Evolutionary conservation across 352 stramenopile species (phyloP), one percentile per base, ranked within the genome.

Genomic region (Thalassiosira sp.): DNA sequence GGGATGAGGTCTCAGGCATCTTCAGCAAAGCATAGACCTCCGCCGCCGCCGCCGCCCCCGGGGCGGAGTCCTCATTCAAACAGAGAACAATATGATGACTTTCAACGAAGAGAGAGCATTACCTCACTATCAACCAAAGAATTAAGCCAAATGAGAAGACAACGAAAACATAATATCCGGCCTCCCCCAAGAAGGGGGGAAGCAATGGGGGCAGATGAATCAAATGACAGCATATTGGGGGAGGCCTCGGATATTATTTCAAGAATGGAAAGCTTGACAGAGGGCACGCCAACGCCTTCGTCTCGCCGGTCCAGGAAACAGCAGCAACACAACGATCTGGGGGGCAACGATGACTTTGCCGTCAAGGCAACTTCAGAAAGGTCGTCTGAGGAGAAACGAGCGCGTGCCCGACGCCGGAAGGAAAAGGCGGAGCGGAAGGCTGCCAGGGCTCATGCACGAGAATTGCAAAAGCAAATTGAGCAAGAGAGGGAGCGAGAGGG

Each of bases 171-270:
- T 28, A 59, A 25, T 2, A 20, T 28, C 8, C 31, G 37, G n/a
- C 45, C 49, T 58, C 28, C 49, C 24, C 28, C 49, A n/a, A 7
- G 49, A 42, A 43, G 45, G 20, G 31, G 6, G 27, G 61, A 5
- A 42, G 6, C 28, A 52, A 13, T 2, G 52, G 40, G 25, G 24
- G 24, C 22, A 63, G 27, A 65, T 8, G 56, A 24, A 20, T 42
- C 27, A 1, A 65, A 40, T 40, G 56, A 53, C 13, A 27, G 11
- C 22, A 40, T 53, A 43, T 33, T 65, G 46, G 56, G 35, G 37
- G 56, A 65, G 13, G 35, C 37, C 22, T 65, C 56, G 5, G 56
- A 65, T 24, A 53, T 65, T 37, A 65, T 65, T 27, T 1, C 56
- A 13, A 27, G 37, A 40, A 65, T 65, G 56, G 24, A 27, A 22